Conservation (phyloP, 2,329 filamentous ascomycete species). For the Cytospora mali region DNA sequence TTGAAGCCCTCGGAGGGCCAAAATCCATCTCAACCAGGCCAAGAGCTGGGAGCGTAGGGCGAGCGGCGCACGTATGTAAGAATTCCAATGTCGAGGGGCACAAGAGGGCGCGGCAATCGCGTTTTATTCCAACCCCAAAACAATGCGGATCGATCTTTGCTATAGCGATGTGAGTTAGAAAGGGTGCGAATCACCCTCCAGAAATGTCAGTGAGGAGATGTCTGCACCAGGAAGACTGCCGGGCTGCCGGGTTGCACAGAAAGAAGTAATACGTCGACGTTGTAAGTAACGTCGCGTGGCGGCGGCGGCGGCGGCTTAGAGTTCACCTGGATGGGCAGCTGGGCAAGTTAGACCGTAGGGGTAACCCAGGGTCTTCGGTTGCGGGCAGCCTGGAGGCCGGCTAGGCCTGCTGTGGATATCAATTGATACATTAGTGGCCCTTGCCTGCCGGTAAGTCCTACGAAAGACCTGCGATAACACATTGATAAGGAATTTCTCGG, state of each 20-base stretch:
- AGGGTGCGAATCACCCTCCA: neutral
- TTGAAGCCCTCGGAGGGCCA: constrained; percentile 27
- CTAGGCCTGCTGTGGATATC: neutral
- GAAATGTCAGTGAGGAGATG: neutral
- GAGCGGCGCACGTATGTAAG: constrained; percentile 11
- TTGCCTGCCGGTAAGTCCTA: too few relatives aligned
- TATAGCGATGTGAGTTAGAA: constrained; percentile 4
- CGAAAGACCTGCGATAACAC: constrained; percentile 5
- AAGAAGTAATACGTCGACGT: constrained; percentile 2
- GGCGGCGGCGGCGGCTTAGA: neutral
- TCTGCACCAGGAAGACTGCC: neutral
- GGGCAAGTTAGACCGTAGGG: neutral
- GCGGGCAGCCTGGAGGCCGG: neutral
- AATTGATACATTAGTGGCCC: neutral
- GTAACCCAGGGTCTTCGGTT: neutral
- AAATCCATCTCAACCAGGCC: constrained; percentile 21
- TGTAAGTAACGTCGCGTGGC: neutral
- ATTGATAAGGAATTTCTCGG: constrained; percentile 7
- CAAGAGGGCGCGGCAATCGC: constrained; percentile 12
- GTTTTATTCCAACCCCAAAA: constrained; percentile 3
- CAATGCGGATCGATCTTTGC: constrained; percentile 2
- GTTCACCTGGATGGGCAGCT: neutral
- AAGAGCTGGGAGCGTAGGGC: constrained; percentile 14
- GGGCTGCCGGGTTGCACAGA: neutral
- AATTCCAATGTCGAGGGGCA: constrained; percentile 6